Evolutionary conservation across 352 stramenopile genomes (phyloP).

Genomic region (Thalassiosira tumida): DNA sequence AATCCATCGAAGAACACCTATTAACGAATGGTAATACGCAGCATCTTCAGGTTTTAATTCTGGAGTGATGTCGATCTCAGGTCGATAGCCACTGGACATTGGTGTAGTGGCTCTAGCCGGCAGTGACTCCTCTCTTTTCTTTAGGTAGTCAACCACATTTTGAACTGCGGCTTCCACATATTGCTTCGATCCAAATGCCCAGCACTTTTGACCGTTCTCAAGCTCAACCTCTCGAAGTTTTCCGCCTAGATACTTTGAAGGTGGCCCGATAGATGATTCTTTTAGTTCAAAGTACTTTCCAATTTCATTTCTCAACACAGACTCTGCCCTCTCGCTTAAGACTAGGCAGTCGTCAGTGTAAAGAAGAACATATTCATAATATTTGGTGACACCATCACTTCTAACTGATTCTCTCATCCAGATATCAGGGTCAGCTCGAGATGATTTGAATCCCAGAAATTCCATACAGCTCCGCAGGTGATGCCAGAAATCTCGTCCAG

Average conservation of each 20-base stretch:
- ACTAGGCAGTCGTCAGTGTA: slow-evolving; percentile 45
- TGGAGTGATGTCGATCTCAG: slow-evolving; percentile 76
- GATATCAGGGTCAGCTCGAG: slow-evolving; percentile 47
- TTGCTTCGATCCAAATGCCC: slow-evolving; percentile 76
- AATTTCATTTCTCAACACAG: slow-evolving; percentile 28
- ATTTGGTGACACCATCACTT: not conserved
- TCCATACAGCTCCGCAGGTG: slow-evolving; percentile 52
- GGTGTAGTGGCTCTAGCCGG: not conserved
- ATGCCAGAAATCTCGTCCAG: slow-evolving; percentile 49
- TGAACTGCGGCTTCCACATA: slow-evolving; percentile 69
- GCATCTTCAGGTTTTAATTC: slow-evolving; percentile 47
- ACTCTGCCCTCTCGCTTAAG: not conserved
- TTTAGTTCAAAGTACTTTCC: slow-evolving; percentile 45
- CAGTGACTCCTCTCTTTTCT: not conserved
- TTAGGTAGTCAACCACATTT: slow-evolving; percentile 68
- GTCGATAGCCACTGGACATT: slow-evolving; percentile 48
- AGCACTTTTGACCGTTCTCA: slow-evolving; percentile 69
- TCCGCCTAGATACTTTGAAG: not conserved
- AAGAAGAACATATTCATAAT: slow-evolving; percentile 44
- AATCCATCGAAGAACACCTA: slow-evolving; percentile 78
- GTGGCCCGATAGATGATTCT: not conserved
- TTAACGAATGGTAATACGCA: slow-evolving; percentile 71
- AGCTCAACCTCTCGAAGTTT: slow-evolving; percentile 63
- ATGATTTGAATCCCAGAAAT: slow-evolving; percentile 30
- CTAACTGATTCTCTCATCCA: not conserved